phyloP scores from a whole-genome alignment of 179 eudicot genomes.

The Spergularia azorica region DNA sequence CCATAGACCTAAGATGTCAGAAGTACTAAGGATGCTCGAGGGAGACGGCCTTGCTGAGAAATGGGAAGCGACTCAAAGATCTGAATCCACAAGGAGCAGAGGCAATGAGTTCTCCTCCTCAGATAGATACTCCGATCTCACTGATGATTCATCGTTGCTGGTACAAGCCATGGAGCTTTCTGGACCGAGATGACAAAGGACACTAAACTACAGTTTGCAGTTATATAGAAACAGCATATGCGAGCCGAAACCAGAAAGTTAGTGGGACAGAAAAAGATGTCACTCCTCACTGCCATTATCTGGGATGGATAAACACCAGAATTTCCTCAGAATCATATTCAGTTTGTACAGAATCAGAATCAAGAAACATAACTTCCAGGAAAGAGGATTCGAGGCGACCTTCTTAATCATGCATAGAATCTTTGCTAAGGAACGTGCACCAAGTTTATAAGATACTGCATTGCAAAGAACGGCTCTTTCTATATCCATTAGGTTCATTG shows the following conservation, averaged over 20 bases:
- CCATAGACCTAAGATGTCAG: conserved; percentile 84
- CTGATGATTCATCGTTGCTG: conserved; percentile 85
- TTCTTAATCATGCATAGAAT: conserved; percentile 12
- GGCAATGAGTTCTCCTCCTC: conserved; percentile 81
- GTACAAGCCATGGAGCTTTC: conserved; percentile 97
- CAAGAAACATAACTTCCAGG: conserved; percentile 19
- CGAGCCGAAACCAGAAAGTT: background rate
- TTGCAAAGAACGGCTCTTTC: background rate
- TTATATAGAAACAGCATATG: background rate
- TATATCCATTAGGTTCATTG: background rate
- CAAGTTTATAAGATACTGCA: conserved; percentile 27
- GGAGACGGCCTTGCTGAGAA: conserved; percentile 92
- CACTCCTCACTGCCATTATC: conserved; percentile 1
- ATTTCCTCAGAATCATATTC: conserved; percentile 15
- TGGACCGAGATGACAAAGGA: conserved; percentile 63
- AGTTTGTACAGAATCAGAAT: conserved; percentile 30
- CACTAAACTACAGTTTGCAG: background rate
- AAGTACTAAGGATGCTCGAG: conserved; percentile 86
- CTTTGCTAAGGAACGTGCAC: conserved; percentile 12
- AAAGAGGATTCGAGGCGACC: conserved; percentile 16
- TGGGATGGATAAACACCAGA: conserved; percentile 14
- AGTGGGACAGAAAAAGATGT: conserved; percentile 10
- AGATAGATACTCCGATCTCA: conserved; percentile 85
- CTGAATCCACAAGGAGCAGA: conserved; percentile 61
- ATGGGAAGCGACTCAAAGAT: conserved; percentile 91